phyloP scores from a whole-genome alignment of 805 yeast species.

The Diddensiella caesifluorescens region DNA sequence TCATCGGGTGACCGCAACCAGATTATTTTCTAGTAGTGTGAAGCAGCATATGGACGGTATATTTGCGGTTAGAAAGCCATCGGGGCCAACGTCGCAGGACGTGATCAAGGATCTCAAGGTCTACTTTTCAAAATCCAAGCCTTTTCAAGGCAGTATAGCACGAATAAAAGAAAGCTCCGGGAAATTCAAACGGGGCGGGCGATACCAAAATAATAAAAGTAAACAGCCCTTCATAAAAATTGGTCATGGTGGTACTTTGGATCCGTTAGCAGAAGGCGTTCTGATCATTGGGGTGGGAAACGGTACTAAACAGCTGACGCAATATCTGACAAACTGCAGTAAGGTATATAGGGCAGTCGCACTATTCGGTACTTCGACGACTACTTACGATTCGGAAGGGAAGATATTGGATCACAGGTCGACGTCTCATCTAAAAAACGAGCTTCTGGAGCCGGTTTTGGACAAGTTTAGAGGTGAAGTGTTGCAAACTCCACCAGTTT shows the following conservation, averaged over 20 bases:
- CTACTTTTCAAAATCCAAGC: constrained; percentile 52
- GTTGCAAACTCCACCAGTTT: constrained; percentile 90
- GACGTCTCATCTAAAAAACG: constrained; percentile 51
- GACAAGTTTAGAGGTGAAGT: constrained; percentile 73
- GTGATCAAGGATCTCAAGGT: constrained; percentile 63
- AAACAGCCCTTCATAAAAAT: constrained; percentile 64
- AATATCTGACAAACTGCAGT: constrained; percentile 65
- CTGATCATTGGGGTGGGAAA: constrained; percentile 82
- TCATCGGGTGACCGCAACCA: too few species aligned
- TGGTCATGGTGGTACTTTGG: constrained; percentile 98
- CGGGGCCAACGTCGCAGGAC: constrained; percentile 75
- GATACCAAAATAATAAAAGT: constrained; percentile 9
- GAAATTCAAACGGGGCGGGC: constrained; percentile 36
- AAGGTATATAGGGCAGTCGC: constrained; percentile 84
- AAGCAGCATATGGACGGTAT: constrained; percentile 86
- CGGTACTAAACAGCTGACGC: constrained; percentile 79
- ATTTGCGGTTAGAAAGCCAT: constrained; percentile 86
- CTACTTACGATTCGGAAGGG: constrained; percentile 93
- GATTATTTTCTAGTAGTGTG: too few species aligned
- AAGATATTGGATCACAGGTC: constrained; percentile 58
- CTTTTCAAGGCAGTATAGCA: constrained; percentile 39
- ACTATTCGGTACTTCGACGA: constrained; percentile 81
- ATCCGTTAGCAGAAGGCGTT: constrained; percentile 94
- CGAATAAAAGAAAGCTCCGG: constrained; percentile 25
- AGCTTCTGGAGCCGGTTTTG: constrained; percentile 45